A percentile compares a stretch with the other conserved stretches of the same genome.
phyloP scores from a whole-genome alignment of 169 alveolate species.

The Plasmodium adleri region DNA sequence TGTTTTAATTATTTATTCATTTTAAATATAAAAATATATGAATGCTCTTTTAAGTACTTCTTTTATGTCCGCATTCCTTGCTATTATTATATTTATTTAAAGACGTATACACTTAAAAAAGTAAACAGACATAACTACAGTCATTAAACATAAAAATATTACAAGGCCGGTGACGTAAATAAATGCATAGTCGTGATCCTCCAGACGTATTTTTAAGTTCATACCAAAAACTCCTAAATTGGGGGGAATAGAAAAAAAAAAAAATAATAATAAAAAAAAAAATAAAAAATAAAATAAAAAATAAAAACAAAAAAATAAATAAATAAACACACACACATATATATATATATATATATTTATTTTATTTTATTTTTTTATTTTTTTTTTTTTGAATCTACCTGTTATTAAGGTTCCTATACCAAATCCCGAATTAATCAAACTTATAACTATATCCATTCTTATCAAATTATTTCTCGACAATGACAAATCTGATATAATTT shows the following conservation, averaged over 20 bases:
- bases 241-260: slow-evolving; percentile 11
- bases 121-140: slow-evolving; percentile 76
- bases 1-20: slow-evolving; percentile 12
- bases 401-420: slow-evolving; percentile 88
- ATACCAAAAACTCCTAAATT: slow-evolving; percentile 85
- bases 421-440: slow-evolving; percentile 85
- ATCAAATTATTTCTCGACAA: slow-evolving; percentile 87
- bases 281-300: no score
- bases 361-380: background rate
- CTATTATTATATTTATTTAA: slow-evolving; percentile 19
- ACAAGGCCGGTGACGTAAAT: slow-evolving; percentile 78
- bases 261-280: background rate
- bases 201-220: slow-evolving; percentile 84
- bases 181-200: slow-evolving; percentile 81
- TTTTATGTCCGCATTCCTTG: no score
- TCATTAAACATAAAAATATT: slow-evolving; percentile 46
- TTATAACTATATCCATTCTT: slow-evolving; percentile 85
- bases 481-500: slow-evolving; percentile 83
- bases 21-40: background rate
- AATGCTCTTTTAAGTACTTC: no score
- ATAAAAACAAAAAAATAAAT: no score
- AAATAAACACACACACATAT: no score
- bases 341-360: background rate
- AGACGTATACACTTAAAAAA: slow-evolving; percentile 82
- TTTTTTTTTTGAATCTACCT: slow-evolving; percentile 63